Conservation (phyloP, 1,284 basidiomycete genomes). For the Testicularia cyperi region DNA sequence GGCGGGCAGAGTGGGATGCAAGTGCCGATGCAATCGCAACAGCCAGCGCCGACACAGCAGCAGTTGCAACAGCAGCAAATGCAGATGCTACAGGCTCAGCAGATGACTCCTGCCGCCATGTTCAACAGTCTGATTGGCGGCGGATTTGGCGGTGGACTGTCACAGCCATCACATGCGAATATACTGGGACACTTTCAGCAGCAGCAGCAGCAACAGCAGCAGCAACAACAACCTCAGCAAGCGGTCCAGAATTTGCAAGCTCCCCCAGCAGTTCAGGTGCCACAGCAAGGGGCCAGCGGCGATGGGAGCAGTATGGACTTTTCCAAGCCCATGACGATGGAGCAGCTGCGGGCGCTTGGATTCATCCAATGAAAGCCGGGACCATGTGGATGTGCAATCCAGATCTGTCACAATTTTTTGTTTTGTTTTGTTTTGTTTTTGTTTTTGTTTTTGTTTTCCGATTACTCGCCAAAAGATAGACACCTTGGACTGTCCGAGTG, state of each 20-base stretch:
- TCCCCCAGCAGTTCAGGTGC: background rate
- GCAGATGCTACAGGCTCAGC: slow-evolving; percentile 10
- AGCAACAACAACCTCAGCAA: slow-evolving; percentile 3
- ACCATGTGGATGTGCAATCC: too few relatives aligned
- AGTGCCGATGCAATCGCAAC: slow-evolving; percentile 1
- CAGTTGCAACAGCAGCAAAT: slow-evolving; percentile 4
- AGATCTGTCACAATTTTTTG: too few relatives aligned
- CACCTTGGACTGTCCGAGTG: too few relatives aligned
- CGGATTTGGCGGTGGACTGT: slow-evolving; percentile 4
- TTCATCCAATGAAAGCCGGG: slow-evolving; percentile 25
- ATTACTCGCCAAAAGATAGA: too few relatives aligned
- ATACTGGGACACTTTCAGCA: background rate
- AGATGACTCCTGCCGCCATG: background rate
- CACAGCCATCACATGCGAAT: too few relatives aligned
- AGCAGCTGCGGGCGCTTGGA: slow-evolving; percentile 31
- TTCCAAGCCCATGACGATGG: slow-evolving; percentile 35
- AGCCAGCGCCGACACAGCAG: background rate
- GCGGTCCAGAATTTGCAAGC: too few relatives aligned
- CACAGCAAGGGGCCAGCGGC: background rate
- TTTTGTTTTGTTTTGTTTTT: too few relatives aligned
- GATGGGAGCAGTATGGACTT: slow-evolving; percentile 11
- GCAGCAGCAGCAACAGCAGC: slow-evolving; percentile 5
- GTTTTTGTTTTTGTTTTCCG: too few relatives aligned
- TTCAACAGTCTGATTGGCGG: background rate
- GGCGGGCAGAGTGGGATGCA: background rate